Evolutionary conservation across 2,329 filamentous ascomycete genomes (phyloP), one percentile per base, ranked within the genome.

Genomic region (Trichoderma arundinaceum): DNA sequence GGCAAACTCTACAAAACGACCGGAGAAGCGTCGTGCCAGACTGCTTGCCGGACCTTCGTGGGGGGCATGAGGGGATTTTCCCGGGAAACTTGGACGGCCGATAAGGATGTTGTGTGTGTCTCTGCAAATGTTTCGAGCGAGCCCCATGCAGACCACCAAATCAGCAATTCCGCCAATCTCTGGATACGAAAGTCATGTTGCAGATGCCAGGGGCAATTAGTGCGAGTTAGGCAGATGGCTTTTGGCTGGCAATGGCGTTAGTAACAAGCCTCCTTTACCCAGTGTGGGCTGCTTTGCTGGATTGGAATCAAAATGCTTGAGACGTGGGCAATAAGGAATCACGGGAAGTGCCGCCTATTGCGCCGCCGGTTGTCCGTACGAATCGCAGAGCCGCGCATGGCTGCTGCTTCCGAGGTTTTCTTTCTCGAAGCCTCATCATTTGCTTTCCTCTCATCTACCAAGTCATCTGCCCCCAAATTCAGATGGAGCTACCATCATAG

Each of bases 131-230:
- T 52, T 43, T 43, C 32, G 43, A 52, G 38, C 28, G 19, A n/a
- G 4, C 48, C 57, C 38, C 48, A 43, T 43, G 46, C n/a, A 35
- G 39, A 19, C 48, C 22, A 35, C 22, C 15, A 38, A 28, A 28
- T 28, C 41, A 59, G 33, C 17, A 19, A 19, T 35, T 59, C 33
- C 48, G 28, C 59, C 49, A 62, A 38, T 46, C 59, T 38, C 15
- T 35, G 38, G 49, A 10, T 22, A 17, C 28, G 13, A 44, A 46
- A 54, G 60, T 63, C 60, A 63, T 63, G 60, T 63, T 53, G 59
- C 59, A 62, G 59, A 53, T 62, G 38, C 48, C 59, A 44, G 59
- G 59, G 49, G 60, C 39, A 38, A 7, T 46, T 54, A 62, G 58
- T 43, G 58, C 13, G 22, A 33, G 48, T 43, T 58, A 46, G 41